Evolutionary conservation across 768 basidiomycete species (phyloP), one percentile per base, ranked within the genome.

Genomic region (Lactarius hengduanensis): DNA sequence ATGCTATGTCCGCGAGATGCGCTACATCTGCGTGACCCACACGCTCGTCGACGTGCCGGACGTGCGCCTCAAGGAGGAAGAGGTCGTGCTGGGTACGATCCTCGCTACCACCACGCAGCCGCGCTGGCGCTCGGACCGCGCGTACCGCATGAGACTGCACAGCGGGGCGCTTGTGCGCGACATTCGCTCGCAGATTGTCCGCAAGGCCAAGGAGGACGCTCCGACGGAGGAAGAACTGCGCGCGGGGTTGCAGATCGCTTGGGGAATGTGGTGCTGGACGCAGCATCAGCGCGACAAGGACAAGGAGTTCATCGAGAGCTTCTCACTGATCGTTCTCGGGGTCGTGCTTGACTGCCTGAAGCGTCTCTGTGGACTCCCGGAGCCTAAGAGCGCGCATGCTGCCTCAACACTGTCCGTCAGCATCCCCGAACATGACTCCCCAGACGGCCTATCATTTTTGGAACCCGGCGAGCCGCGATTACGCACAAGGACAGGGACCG

Each of bases 51-150:
- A 82, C 61, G 76, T 79, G 11, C 80, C 85, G 1, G 85, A 82
- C 11, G 79, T 79, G 10, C 81, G 81, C 36, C 79, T 94, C 38
- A 74, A 79, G 8, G 92, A 94, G 72, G 87, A 88, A 59, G 92
- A 94, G 71, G 80, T 92, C 28, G 87, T 91, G 1, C 76, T 86
- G 36, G 91, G 90, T n/a, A 86, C 87, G 0, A 94, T 94, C 64
- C 76, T 91, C 54, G 88, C 85, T 2, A 86, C 86, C 65, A 90
- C 87, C 71, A 76, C 83, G 1, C 85, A 91, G 69, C 81, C 80
- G 65, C 77, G 86, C 40, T 87, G 83, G 80, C 79, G 89, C 65
- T 80, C 74, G 36, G 84, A 84, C 68, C 80, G 88, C 34, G 80
- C 83, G 62, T 80, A 86, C 61, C 80, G 86, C 13, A 90, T 92